Evolutionary conservation across 1,139 yeast genomes (phyloP).

Genomic region (Yamadazyma taylorii): DNA sequence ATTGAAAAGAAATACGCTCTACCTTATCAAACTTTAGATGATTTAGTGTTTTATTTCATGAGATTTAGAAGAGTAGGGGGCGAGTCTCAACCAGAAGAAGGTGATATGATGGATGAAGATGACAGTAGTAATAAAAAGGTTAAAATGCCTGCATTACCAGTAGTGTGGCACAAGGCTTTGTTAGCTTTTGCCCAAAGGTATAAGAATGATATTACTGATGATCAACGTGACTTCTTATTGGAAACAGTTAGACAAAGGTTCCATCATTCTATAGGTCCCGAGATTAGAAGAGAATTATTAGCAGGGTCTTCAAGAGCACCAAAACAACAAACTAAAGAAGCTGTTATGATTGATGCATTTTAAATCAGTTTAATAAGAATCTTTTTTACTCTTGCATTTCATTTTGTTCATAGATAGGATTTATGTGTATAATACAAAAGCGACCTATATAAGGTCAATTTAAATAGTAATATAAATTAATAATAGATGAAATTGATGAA

Average conservation of each 20-base stretch:
- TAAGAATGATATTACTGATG: slow-evolving; percentile 95
- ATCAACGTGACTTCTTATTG: slow-evolving; percentile 89
- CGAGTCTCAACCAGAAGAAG: slow-evolving; percentile 16
- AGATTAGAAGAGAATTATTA: slow-evolving; percentile 86
- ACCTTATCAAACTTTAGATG: slow-evolving; percentile 95
- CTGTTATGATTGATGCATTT: slow-evolving; percentile 43
- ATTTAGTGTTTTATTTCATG: slow-evolving; percentile 93
- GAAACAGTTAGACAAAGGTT: slow-evolving; percentile 90
- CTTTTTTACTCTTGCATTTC: not conserved
- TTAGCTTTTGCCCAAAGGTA: slow-evolving; percentile 93
- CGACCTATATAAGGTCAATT: not conserved
- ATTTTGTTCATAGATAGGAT: not conserved
- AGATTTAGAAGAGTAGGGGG: slow-evolving; percentile 66
- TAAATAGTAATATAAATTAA: too few species aligned
- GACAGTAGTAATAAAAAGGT: slow-evolving; percentile 31
- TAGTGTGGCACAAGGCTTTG: slow-evolving; percentile 96
- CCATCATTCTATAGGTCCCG: slow-evolving; percentile 89
- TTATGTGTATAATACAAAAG: slow-evolving; percentile 2
- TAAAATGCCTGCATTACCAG: slow-evolving; percentile 74
- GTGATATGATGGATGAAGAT: slow-evolving; percentile 32
- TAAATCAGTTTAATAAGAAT: too few species aligned
- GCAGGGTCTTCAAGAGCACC: slow-evolving; percentile 63
- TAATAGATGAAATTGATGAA: too few species aligned
- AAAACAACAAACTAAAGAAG: slow-evolving; percentile 26
- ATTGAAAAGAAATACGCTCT: slow-evolving; percentile 94